These are phyloP conservation scores for Seminavis robusta DNA, from an alignment of 108 stramenopile species.

Conservation along the genomic window DNA sequence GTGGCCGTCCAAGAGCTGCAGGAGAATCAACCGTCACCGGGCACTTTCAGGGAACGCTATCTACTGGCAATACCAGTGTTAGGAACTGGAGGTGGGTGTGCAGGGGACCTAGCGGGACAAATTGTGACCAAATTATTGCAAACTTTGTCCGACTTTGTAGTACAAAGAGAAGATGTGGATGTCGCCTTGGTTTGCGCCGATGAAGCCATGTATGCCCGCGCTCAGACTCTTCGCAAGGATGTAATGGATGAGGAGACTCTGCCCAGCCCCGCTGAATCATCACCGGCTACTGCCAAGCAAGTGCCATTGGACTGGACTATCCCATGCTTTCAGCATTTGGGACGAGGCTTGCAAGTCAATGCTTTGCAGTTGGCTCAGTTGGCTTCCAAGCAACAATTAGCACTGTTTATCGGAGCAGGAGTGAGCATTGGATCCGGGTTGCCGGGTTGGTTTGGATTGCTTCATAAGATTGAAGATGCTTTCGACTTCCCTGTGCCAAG, in stretches of 20 bases:
- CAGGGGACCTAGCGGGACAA: constrained; percentile 19
- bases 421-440: constrained; percentile 13
- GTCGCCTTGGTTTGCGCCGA: constrained; percentile 11
- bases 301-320: background rate
- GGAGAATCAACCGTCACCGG: background rate
- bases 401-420: constrained; percentile 27
- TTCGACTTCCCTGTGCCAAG: constrained; percentile 1
- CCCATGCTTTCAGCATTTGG: background rate
- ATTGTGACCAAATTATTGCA: constrained; percentile 9
- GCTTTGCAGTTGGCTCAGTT: constrained; percentile 15
- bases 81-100: constrained; percentile 22
- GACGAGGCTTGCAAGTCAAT: background rate
- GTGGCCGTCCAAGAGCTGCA: too few species aligned
- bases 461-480: constrained; percentile 8
- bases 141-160: background rate
- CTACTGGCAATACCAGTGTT: constrained; percentile 24
- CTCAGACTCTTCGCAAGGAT: constrained; percentile 4
- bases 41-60: constrained; percentile 10
- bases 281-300: background rate
- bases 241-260: too few species aligned
- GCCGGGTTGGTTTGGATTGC: constrained; percentile 11
- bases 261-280: background rate
- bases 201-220: constrained; percentile 16
- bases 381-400: constrained; percentile 5
- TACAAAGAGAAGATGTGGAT: constrained; percentile 10